These are phyloP conservation scores for Crepidotus variabilis DNA, from an alignment of 768 basidiomycete species.

Conservation along the genomic window DNA sequence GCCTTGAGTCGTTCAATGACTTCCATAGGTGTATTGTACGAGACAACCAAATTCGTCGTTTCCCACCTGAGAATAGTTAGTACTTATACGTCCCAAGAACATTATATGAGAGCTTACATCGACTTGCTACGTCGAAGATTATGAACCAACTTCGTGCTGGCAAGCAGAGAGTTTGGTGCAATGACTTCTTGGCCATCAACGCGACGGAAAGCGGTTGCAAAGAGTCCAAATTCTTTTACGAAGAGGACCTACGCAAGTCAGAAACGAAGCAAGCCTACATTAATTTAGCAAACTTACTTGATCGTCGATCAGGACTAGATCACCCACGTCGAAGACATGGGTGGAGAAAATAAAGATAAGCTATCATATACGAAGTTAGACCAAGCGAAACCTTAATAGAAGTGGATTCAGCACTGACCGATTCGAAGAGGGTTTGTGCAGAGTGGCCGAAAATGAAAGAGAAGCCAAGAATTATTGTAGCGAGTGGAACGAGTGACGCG, in stretches of 20 bases:
- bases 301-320: conserved; percentile 78
- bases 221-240: conserved; percentile 77
- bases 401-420: conserved; percentile 36
- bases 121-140: conserved; percentile 73
- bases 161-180: conserved; percentile 71
- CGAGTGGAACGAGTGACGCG: conserved; percentile 72
- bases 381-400: background rate
- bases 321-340: conserved; percentile 83
- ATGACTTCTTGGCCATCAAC: conserved; percentile 80
- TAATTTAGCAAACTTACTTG: conserved; percentile 32
- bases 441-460: conserved; percentile 85
- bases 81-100: background rate
- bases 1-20: conserved; percentile 60
- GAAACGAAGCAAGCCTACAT: conserved; percentile 3
- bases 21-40: conserved; percentile 70
- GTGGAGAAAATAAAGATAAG: conserved; percentile 85
- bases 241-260: conserved; percentile 30
- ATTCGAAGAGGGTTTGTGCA: conserved; percentile 75
- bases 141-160: conserved; percentile 71
- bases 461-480: conserved; percentile 78
- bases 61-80: conserved; percentile 47
- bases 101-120: conserved; percentile 43
- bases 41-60: conserved; percentile 58
- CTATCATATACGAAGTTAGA: conserved; percentile 26
- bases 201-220: conserved; percentile 75